Evolutionary conservation across 1,139 yeast genomes (phyloP).

Genomic region (Zygosaccharomyces sapae): DNA sequence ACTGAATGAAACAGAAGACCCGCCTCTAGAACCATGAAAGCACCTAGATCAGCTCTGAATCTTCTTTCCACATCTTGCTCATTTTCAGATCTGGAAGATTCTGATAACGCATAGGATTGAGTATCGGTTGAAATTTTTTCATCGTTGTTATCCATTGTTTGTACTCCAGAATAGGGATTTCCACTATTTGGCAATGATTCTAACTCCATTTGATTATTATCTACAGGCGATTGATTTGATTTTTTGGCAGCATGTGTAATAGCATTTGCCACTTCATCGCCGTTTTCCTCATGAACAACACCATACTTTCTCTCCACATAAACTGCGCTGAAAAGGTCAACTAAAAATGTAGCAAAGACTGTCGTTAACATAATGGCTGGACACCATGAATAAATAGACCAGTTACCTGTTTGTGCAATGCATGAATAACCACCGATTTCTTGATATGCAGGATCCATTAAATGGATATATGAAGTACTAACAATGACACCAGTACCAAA

Average conservation of each 20-base stretch:
- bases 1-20: constrained; percentile 53
- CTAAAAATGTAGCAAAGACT: constrained; percentile 27
- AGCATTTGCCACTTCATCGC: constrained; percentile 15
- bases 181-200: not conserved
- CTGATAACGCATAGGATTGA: not conserved
- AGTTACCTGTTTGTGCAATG: constrained; percentile 40
- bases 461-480: constrained; percentile 77
- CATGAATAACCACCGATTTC: constrained; percentile 42
- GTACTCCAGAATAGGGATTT: not conserved
- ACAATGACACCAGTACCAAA: constrained; percentile 85
- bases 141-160: not conserved
- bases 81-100: not conserved
- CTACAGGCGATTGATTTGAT: not conserved
- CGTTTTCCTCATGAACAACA: constrained; percentile 9
- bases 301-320: constrained; percentile 34
- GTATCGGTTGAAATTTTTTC: not conserved
- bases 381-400: constrained; percentile 33
- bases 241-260: constrained; percentile 1
- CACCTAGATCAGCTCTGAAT: constrained; percentile 37
- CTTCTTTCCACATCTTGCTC: constrained; percentile 12
- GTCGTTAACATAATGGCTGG: constrained; percentile 33
- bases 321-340: constrained; percentile 29
- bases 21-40: constrained; percentile 59
- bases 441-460: constrained; percentile 65
- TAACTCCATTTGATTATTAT: not conserved